Conservation (phyloP, 768 basidiomycete species). For the Brasilioporus rufonigricans region DNA sequence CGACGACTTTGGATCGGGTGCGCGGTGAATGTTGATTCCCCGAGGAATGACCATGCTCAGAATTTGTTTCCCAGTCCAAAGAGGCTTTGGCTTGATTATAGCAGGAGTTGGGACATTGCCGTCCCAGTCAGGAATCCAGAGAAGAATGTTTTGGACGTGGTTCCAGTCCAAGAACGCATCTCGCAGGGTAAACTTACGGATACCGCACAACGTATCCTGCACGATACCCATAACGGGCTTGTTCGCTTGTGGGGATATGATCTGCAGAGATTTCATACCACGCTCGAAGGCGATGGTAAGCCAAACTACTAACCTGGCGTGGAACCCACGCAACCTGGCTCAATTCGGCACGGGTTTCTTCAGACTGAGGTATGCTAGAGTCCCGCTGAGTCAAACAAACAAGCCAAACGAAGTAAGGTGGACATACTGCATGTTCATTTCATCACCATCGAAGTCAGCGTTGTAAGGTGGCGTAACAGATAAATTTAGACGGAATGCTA, state of each 20-base stretch:
- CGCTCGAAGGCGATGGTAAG: not conserved
- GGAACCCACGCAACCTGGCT: slow-evolving; percentile 99
- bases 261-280: slow-evolving; percentile 45
- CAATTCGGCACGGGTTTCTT: slow-evolving; percentile 97
- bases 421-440: slow-evolving; percentile 99
- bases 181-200: slow-evolving; percentile 94
- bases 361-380: slow-evolving; percentile 89
- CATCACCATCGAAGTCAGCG: slow-evolving; percentile 99
- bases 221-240: slow-evolving; percentile 99
- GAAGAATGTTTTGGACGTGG: slow-evolving; percentile 93
- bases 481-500: slow-evolving; percentile 95
- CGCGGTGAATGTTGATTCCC: slow-evolving; percentile 89
- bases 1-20: slow-evolving; percentile 72
- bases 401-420: not conserved
- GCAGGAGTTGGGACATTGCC: slow-evolving; percentile 89
- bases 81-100: slow-evolving; percentile 92
- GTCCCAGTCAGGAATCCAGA: slow-evolving; percentile 99
- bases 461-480: slow-evolving; percentile 99
- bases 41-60: slow-evolving; percentile 89
- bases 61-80: slow-evolving; percentile 98
- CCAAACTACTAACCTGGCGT: slow-evolving; percentile 62
- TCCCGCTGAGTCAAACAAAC: slow-evolving; percentile 7
- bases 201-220: slow-evolving; percentile 96
- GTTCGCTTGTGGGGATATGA: slow-evolving; percentile 98
- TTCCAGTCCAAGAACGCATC: slow-evolving; percentile 96